phyloP scores from a whole-genome alignment of 2,329 filamentous ascomycete species.

The Cladophialophora bantiana region DNA sequence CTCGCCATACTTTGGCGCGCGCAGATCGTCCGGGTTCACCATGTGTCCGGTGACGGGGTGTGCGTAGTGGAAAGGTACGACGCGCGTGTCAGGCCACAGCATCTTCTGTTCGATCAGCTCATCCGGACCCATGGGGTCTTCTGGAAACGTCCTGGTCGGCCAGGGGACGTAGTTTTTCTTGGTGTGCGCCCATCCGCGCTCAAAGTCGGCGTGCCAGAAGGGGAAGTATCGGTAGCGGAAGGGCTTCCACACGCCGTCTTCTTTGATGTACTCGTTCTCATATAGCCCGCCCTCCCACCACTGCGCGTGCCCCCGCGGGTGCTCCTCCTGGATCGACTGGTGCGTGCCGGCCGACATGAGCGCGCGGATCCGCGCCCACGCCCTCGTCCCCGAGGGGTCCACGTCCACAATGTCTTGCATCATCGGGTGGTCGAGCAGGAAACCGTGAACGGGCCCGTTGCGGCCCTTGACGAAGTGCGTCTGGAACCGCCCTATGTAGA shows the following conservation, averaged over 20 bases:
- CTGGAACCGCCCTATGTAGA: slow-evolving; percentile 62
- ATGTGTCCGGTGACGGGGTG: slow-evolving; percentile 33
- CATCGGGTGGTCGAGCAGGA: slow-evolving; percentile 65
- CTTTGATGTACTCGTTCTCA: slow-evolving; percentile 67
- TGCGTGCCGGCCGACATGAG: slow-evolving; percentile 65
- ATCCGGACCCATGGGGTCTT: slow-evolving; percentile 60
- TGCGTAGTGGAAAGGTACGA: slow-evolving; percentile 42
- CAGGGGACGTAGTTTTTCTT: slow-evolving; percentile 62
- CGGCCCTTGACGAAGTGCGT: slow-evolving; percentile 60
- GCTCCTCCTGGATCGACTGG: slow-evolving; percentile 57
- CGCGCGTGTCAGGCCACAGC: slow-evolving; percentile 64
- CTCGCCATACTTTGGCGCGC: slow-evolving; percentile 31
- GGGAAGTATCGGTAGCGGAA: slow-evolving; percentile 63
- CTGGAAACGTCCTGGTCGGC: slow-evolving; percentile 57
- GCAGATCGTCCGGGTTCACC: slow-evolving; percentile 30
- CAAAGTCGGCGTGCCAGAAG: slow-evolving; percentile 64
- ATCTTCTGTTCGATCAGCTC: slow-evolving; percentile 62
- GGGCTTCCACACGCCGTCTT: slow-evolving; percentile 62
- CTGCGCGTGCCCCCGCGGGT: slow-evolving; percentile 61
- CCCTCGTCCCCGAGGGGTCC: slow-evolving; percentile 55
- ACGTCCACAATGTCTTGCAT: slow-evolving; percentile 65
- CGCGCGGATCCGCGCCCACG: slow-evolving; percentile 61
- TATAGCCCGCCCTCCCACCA: slow-evolving; percentile 68
- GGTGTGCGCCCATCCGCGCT: slow-evolving; percentile 62
- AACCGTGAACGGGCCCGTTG: slow-evolving; percentile 64